These are phyloP conservation scores for Exophiala xenobiotica DNA, from an alignment of 2,329 filamentous ascomycete species.

Conservation along the genomic window DNA sequence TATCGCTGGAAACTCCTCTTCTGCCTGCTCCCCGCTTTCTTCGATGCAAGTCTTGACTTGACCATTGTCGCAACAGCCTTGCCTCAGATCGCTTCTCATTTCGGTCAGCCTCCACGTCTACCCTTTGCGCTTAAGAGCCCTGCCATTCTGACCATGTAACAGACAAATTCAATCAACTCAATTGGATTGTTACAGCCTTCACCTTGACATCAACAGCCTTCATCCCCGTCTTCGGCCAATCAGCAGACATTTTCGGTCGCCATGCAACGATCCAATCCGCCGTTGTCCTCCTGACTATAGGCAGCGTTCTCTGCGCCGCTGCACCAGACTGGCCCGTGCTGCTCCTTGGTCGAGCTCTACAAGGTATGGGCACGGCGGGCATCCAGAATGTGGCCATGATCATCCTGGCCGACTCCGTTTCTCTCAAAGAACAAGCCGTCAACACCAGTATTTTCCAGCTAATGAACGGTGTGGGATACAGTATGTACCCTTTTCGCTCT, in stretches of 20 bases:
- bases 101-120: slow-evolving; percentile 46
- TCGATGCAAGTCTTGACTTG: slow-evolving; percentile 62
- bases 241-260: slow-evolving; percentile 57
- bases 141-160: slow-evolving; percentile 46
- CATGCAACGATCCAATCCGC: slow-evolving; percentile 52
- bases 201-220: slow-evolving; percentile 62
- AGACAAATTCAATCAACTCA: slow-evolving; percentile 55
- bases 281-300: slow-evolving; percentile 58
- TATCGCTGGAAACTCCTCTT: slow-evolving; percentile 61
- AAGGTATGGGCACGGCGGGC: slow-evolving; percentile 52
- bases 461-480: slow-evolving; percentile 59
- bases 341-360: slow-evolving; percentile 53
- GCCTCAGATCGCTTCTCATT: slow-evolving; percentile 64
- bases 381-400: slow-evolving; percentile 58
- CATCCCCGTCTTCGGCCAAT: slow-evolving; percentile 53
- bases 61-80: slow-evolving; percentile 64
- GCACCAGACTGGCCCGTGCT: slow-evolving; percentile 51
- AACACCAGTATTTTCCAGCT: slow-evolving; percentile 64
- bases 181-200: slow-evolving; percentile 61
- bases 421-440: slow-evolving; percentile 59
- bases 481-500: slow-evolving; percentile 24
- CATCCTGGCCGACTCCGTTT: slow-evolving; percentile 47
- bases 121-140: background rate
- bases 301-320: slow-evolving; percentile 51
- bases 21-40: slow-evolving; percentile 60